Conservation (phyloP, 345 rosid species). For the Schrenkiella parvula region DNA sequence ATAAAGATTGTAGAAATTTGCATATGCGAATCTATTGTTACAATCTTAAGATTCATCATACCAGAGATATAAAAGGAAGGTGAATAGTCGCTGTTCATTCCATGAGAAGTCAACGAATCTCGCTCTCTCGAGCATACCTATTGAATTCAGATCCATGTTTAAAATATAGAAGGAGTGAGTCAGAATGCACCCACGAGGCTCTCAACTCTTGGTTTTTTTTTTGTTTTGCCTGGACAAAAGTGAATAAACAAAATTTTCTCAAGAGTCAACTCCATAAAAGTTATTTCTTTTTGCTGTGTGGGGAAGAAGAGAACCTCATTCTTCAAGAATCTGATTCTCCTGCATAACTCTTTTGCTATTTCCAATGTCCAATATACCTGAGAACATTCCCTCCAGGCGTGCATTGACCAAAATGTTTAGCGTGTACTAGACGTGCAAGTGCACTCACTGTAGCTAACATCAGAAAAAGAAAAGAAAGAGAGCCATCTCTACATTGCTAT, state of each 20-base stretch:
- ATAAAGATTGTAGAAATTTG: neutral
- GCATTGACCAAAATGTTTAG: slow-evolving; percentile 10
- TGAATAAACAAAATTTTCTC: slow-evolving; percentile 38
- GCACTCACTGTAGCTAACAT: slow-evolving; percentile 1
- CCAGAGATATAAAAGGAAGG: slow-evolving; percentile 7
- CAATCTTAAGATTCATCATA: slow-evolving; percentile 22
- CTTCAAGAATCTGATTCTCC: slow-evolving; percentile 53
- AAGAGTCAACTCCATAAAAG: slow-evolving; percentile 48
- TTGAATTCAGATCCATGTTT: slow-evolving; percentile 22
- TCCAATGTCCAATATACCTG: slow-evolving; percentile 32
- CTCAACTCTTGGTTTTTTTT: neutral
- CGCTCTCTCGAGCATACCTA: neutral
- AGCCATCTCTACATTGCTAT: slow-evolving; percentile 4
- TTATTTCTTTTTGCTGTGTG: slow-evolving; percentile 31
- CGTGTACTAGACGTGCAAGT: neutral
- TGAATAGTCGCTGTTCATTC: slow-evolving; percentile 19
- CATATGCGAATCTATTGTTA: neutral
- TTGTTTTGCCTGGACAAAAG: slow-evolving; percentile 40
- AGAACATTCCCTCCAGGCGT: slow-evolving; percentile 32
- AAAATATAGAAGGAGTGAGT: slow-evolving; percentile 27
- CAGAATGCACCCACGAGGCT: slow-evolving; percentile 40
- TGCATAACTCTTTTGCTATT: slow-evolving; percentile 49
- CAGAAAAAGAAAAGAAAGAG: neutral
- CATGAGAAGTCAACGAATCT: slow-evolving; percentile 37
- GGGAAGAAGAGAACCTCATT: slow-evolving; percentile 60